Evolutionary conservation across 805 yeast species (phyloP), one percentile per base, ranked within the genome.

Genomic region (Saccharomycopsis sp.): DNA sequence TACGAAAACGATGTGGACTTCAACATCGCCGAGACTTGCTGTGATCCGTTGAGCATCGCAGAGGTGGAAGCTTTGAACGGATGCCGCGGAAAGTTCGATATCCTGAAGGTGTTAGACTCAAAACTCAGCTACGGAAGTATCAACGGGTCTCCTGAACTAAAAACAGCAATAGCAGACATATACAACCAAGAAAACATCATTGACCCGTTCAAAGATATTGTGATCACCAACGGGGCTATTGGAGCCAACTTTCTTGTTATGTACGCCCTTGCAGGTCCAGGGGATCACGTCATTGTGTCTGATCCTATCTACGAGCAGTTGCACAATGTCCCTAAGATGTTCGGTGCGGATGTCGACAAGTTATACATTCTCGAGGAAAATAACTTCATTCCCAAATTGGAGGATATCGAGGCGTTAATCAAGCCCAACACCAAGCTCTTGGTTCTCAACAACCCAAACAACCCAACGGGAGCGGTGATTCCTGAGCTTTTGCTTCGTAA

Each of bases 1-100:
- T 72, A 78, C 69, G 84, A 80, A 63, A 68, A 70, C 7, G 62
- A 59, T 34, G 71, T 75, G 41, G 61, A 62, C 12, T 68, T 65
- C 66, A 80, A 80, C 63, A 64, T 79, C 63, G 84, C 79, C 15
- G 84, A 80, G 64, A 78, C 83, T 1, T 80, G 85, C 63, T 75
- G 77, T 60, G 71, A 72, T 58, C 76, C 83, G 1, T 54, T 80
- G 48, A 67, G 76, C 9, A 61, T 80, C 37, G 60, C 67, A 16
- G 78, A 79, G 29, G 59, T 80, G 2, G 70, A 68, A 47, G 44
- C 67, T 16, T 57, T 76, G 29, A 55, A 69, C 1, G 71, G 69
- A 9, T 62, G 61, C 8, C 37, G 37, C 9, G 37, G 37, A 12
- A 60, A 62, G 8, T 65, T 72, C 37, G 66, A 67, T 24, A 29